phyloP scores from a whole-genome alignment of 23 red algal genomes.

The Cyanidioschyzon merolae region DNA sequence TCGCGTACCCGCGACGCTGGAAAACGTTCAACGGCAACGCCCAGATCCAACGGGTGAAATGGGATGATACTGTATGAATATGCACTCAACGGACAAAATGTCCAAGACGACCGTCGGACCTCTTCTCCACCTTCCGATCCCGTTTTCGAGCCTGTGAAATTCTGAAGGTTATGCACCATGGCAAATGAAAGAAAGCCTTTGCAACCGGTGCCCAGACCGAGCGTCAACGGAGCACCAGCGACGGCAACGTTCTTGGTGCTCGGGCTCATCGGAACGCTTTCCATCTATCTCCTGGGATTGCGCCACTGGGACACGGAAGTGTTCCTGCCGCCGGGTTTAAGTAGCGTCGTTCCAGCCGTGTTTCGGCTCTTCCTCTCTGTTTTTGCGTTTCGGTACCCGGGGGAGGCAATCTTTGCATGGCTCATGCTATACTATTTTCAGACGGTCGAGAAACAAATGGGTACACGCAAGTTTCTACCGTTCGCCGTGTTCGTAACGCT shows the following conservation, averaged over 20 bases:
- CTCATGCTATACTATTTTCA: slow-evolving; percentile 6
- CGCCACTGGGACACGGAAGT: not conserved
- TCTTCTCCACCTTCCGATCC: not conserved
- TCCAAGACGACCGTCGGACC: not conserved
- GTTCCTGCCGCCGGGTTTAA: not conserved
- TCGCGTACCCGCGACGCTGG: too few species aligned
- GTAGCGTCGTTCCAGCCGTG: not conserved
- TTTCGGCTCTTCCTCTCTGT: not conserved
- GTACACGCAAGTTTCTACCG: slow-evolving; percentile 13
- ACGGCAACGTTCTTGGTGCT: not conserved
- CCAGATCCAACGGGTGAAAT: not conserved
- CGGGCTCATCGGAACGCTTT: not conserved
- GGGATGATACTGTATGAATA: not conserved
- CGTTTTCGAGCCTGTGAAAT: not conserved
- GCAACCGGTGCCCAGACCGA: not conserved
- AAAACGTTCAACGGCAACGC: not conserved
- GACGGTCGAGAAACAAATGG: not conserved
- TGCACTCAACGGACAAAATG: not conserved
- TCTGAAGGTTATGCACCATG: slow-evolving; percentile 3
- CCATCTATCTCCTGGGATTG: not conserved
- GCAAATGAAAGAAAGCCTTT: not conserved
- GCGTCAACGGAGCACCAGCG: not conserved
- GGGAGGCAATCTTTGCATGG: not conserved
- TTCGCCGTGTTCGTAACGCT: not conserved
- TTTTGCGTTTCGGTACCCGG: slow-evolving; percentile 5